phyloP scores from a whole-genome alignment of 177 flowering plant genomes.

The Vitis hybrid region DNA sequence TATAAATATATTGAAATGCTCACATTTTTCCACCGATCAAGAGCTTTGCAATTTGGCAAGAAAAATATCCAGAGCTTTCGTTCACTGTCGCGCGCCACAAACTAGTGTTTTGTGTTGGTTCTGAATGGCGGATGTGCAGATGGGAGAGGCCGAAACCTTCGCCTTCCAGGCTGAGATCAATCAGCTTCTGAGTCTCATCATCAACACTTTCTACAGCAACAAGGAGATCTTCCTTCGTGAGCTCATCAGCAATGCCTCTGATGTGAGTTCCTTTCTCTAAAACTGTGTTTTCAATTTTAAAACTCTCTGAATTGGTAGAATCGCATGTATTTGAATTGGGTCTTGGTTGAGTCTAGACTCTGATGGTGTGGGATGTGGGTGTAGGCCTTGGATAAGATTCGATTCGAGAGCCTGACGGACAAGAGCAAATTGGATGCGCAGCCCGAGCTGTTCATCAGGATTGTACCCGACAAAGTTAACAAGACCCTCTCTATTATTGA shows the following conservation, averaged over 20 bases:
- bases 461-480: conserved; percentile 72
- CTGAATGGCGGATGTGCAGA: conserved; percentile 42
- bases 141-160: conserved; percentile 50
- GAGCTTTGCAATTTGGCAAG: too few relatives aligned
- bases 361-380: background rate
- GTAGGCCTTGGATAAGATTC: conserved; percentile 63
- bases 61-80: too few relatives aligned
- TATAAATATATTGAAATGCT: too few relatives aligned
- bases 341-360: background rate
- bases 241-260: conserved; percentile 59
- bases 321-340: background rate
- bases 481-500: conserved; percentile 66
- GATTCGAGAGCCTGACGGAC: conserved; percentile 69
- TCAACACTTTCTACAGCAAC: conserved; percentile 55
- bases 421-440: conserved; percentile 74
- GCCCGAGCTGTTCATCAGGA: conserved; percentile 71
- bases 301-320: background rate
- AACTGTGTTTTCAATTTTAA: background rate
- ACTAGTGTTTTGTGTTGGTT: too few relatives aligned
- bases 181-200: conserved; percentile 47
- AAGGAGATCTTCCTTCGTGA: conserved; percentile 64
- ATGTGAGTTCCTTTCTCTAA: conserved; percentile 25
- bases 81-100: too few relatives aligned
- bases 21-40: too few relatives aligned
- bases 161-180: conserved; percentile 62